A percentile compares a stretch with the other conserved stretches of the same genome.
Conservation (phyloP, 495 filamentous ascomycete genomes). For the Penicillium arizonense region DNA sequence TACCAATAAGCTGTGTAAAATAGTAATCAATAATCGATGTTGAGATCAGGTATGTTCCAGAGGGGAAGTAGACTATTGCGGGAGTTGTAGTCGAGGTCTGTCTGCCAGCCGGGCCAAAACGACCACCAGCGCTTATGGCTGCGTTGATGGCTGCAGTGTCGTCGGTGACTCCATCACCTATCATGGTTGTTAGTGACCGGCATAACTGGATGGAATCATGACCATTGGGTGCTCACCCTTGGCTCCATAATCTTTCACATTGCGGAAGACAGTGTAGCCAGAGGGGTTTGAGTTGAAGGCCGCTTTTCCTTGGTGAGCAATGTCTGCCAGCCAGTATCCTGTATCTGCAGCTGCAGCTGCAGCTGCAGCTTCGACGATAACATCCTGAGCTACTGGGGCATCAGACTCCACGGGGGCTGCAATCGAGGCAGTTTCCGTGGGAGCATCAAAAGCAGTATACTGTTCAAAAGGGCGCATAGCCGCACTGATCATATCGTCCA, state of each 20-base stretch:
- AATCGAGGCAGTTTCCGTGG: conserved; percentile 9
- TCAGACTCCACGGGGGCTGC: conserved; percentile 1
- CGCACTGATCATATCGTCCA: conserved; percentile 20
- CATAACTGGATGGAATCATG: background rate
- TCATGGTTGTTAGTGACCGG: background rate
- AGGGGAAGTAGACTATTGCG: conserved; percentile 62
- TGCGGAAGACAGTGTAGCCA: conserved; percentile 69
- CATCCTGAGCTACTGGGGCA: background rate
- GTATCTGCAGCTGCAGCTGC: conserved; percentile 23
- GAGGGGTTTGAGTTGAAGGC: conserved; percentile 53
- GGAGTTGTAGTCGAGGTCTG: conserved; percentile 51
- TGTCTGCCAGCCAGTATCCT: conserved; percentile 67
- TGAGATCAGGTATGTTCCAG: conserved; percentile 61
- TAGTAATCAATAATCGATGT: conserved; percentile 57
- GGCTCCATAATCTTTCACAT: conserved; percentile 73
- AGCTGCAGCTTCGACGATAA: conserved; percentile 20
- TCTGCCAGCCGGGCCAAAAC: conserved; percentile 50
- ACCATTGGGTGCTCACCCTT: conserved; percentile 33
- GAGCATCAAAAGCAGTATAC: conserved; percentile 12
- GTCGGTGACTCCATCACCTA: conserved; percentile 62
- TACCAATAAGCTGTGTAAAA: conserved; percentile 67
- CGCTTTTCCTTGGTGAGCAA: conserved; percentile 61
- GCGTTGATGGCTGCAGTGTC: conserved; percentile 63
- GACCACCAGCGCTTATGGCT: conserved; percentile 54
- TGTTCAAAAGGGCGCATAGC: conserved; percentile 13